A percentile compares a stretch with the other conserved stretches of the same genome.
Evolutionary conservation across 352 stramenopile species (phyloP).

Genomic region (Peronosclerospora sorghi): DNA sequence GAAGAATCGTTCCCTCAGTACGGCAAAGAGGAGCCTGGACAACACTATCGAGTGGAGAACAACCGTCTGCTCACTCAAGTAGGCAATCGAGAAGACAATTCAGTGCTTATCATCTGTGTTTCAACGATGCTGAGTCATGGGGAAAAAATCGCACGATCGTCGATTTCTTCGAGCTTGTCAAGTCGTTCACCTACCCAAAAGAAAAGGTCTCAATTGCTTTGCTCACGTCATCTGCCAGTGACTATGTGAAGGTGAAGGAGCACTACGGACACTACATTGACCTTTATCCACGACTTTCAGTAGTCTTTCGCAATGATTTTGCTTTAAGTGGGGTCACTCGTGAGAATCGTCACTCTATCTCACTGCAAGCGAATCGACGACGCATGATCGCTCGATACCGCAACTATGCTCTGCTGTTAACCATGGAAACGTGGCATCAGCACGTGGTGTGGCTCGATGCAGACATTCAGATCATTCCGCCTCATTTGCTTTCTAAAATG

Average conservation of each 20-base stretch:
- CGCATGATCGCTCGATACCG: slow-evolving; percentile 38
- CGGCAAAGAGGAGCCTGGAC: slow-evolving; percentile 10
- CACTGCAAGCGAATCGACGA: slow-evolving; percentile 18
- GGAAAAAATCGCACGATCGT: slow-evolving; percentile 9
- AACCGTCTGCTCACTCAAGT: background rate
- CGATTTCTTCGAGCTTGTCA: slow-evolving; percentile 24
- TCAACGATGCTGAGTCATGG: slow-evolving; percentile 27
- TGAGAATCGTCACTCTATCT: slow-evolving; percentile 16
- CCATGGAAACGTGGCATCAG: slow-evolving; percentile 25
- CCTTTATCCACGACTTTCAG: slow-evolving; percentile 14
- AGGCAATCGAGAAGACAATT: slow-evolving; percentile 4
- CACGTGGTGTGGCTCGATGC: slow-evolving; percentile 38
- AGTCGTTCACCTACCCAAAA: slow-evolving; percentile 16
- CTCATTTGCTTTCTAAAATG: slow-evolving; percentile 20
- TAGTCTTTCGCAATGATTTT: slow-evolving; percentile 34
- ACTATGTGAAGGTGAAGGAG: slow-evolving; percentile 15
- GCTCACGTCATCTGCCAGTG: slow-evolving; percentile 21
- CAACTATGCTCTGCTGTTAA: slow-evolving; percentile 29
- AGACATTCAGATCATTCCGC: slow-evolving; percentile 19
- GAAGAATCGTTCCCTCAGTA: slow-evolving; percentile 11
- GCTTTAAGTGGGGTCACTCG: slow-evolving; percentile 9
- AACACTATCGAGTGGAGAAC: slow-evolving; percentile 15
- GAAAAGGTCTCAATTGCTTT: slow-evolving; percentile 24
- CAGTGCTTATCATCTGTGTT: slow-evolving; percentile 19
- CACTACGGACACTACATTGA: slow-evolving; percentile 11